A percentile compares a stretch with the other conserved stretches of the same genome.
Evolutionary conservation across 2,329 filamentous ascomycete genomes (phyloP).

Genomic region (Pseudocercospora macadamiae): DNA sequence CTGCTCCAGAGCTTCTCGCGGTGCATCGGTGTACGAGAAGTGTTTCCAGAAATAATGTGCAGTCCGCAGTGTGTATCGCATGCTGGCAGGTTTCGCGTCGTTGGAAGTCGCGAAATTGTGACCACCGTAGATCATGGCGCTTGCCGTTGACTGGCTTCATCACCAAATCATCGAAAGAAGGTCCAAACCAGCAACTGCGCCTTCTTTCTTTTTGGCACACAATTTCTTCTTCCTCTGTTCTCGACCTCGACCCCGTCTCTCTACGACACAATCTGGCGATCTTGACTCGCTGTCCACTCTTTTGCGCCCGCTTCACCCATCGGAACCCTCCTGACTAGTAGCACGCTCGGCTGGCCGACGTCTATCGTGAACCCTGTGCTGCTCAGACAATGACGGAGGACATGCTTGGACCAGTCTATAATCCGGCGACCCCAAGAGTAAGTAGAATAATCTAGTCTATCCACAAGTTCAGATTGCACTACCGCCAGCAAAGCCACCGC

Average conservation of each 20-base stretch:
- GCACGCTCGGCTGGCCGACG: neutral
- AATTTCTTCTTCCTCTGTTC: neutral
- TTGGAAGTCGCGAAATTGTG: neutral
- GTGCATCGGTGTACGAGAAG: neutral
- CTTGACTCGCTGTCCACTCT: neutral
- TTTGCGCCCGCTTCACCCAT: neutral
- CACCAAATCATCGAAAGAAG: no score
- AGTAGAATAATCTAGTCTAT: neutral
- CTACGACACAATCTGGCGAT: neutral
- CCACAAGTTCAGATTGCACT: neutral
- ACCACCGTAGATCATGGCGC: no score
- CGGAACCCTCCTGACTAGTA: constrained; percentile 1
- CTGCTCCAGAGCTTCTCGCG: neutral
- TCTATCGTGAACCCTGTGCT: neutral
- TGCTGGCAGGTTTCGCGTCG: no score
- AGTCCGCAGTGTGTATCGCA: no score
- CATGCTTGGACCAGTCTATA: neutral
- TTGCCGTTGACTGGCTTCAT: no score
- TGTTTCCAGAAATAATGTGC: neutral
- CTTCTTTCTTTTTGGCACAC: no score
- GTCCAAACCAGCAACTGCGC: no score
- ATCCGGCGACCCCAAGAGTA: neutral
- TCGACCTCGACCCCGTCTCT: neutral
- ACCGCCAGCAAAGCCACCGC: neutral
- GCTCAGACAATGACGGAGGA: neutral